Evolutionary conservation across 768 basidiomycete genomes (phyloP).

Genomic region (Amanita phalloides): DNA sequence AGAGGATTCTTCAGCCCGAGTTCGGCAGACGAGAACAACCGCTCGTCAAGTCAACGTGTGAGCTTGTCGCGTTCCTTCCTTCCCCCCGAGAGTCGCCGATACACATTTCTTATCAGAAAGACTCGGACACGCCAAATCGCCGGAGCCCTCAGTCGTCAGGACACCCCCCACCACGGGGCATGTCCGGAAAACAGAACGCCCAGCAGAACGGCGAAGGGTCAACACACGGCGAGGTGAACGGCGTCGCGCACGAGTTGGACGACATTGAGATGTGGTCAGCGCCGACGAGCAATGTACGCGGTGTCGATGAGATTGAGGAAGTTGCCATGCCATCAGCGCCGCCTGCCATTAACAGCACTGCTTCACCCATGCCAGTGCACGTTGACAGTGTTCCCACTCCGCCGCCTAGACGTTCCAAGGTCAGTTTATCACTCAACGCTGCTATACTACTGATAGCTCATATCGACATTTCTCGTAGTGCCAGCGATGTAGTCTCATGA

Average conservation of each 20-base stretch:
- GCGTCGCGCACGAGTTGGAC: neutral
- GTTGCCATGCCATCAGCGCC: neutral
- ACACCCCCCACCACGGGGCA: neutral
- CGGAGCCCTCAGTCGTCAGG: neutral
- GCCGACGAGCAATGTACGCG: slow-evolving; percentile 2
- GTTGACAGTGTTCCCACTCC: neutral
- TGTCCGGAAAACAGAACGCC: neutral
- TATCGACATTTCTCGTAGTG: neutral
- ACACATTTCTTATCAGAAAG: neutral
- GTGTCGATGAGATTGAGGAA: neutral
- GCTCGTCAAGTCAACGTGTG: neutral
- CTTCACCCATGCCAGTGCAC: neutral
- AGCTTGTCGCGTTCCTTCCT: neutral
- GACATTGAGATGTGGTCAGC: neutral
- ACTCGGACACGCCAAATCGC: no score
- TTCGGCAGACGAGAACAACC: neutral
- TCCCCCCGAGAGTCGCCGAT: neutral
- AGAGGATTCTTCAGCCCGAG: neutral
- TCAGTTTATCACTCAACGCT: neutral
- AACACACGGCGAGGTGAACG: no score
- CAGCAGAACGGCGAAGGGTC: neutral
- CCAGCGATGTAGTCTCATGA: neutral
- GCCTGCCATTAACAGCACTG: neutral
- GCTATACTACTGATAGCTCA: neutral
- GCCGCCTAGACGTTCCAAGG: neutral